These are phyloP conservation scores for Entomortierella chlamydospora DNA, from an alignment of 192 early-diverging fungal species.

Conservation along the genomic window DNA sequence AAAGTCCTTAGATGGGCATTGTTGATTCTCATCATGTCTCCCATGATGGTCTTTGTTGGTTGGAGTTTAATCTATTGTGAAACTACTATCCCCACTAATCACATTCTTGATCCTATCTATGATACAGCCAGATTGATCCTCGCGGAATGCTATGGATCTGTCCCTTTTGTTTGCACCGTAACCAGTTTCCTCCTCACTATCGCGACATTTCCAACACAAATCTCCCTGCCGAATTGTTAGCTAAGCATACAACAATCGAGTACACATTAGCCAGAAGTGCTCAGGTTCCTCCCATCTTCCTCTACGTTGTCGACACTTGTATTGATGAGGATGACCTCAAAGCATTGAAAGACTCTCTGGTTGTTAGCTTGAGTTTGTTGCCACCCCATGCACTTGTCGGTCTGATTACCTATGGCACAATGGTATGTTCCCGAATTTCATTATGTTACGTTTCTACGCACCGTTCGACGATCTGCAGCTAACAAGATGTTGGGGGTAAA, in stretches of 20 bases:
- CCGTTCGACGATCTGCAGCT: no score
- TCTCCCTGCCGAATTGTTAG: constrained; percentile 92
- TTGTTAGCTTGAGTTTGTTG: constrained; percentile 90
- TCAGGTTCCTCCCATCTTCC: constrained; percentile 95
- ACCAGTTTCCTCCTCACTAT: constrained; percentile 98
- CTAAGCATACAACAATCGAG: constrained; percentile 96
- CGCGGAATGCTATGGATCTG: constrained; percentile 98
- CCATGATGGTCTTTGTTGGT: neutral
- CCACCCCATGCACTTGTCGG: constrained; percentile 93
- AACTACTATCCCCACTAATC: no score
- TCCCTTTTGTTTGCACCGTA: constrained; percentile 96
- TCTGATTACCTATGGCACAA: constrained; percentile 96
- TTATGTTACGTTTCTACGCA: no score
- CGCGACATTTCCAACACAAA: constrained; percentile 93
- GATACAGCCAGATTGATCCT: constrained; percentile 91
- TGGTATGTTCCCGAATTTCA: constrained; percentile 69
- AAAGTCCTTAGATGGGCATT: neutral
- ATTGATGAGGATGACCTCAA: constrained; percentile 95
- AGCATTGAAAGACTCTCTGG: constrained; percentile 93
- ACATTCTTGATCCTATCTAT: neutral
- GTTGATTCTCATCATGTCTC: neutral
- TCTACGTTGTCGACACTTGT: constrained; percentile 99
- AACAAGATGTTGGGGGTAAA: constrained; percentile 23
- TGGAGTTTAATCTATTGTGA: neutral
- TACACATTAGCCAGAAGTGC: constrained; percentile 91